Conservation (phyloP, 345 rosid species). For the Limnanthes douglasii region DNA sequence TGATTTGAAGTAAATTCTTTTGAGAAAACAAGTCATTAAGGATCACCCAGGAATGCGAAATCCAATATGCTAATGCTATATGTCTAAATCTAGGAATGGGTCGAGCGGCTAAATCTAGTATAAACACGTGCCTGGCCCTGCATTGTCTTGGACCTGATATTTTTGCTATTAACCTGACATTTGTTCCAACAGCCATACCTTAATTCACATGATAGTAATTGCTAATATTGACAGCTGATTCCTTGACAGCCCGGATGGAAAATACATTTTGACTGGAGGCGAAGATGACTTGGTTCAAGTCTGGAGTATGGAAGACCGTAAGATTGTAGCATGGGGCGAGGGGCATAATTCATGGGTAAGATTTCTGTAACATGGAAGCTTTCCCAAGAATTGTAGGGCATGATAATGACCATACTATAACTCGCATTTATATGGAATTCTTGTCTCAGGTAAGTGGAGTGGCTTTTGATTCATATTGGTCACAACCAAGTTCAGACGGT, state of each 20-base stretch:
- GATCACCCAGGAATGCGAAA: no score
- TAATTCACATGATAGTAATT: no score
- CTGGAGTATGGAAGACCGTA: conserved; percentile 99
- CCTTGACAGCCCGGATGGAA: conserved; percentile 81
- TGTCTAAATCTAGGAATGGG: no score
- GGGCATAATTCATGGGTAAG: conserved; percentile 99
- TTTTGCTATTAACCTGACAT: background rate
- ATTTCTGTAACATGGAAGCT: conserved; percentile 6
- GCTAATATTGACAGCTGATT: no score
- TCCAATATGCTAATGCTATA: no score
- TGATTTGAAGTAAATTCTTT: no score
- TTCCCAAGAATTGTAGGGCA: background rate
- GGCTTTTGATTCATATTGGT: conserved; percentile 94
- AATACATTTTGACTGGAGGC: conserved; percentile 93
- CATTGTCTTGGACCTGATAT: conserved; percentile 4
- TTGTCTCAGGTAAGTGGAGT: conserved; percentile 92
- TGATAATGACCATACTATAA: conserved; percentile 8
- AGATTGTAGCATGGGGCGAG: conserved; percentile 99
- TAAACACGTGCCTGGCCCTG: conserved; percentile 37
- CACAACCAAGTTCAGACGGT: conserved; percentile 78
- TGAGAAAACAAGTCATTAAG: no score
- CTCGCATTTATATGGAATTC: conserved; percentile 13
- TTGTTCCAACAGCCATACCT: background rate
- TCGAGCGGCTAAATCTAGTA: conserved; percentile 81
- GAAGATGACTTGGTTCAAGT: conserved; percentile 99